Percentiles rank a stretch among this genome's conserved stretches.
Conservation (phyloP, 1,284 basidiomycete species). For the Trametes hirsuta region DNA sequence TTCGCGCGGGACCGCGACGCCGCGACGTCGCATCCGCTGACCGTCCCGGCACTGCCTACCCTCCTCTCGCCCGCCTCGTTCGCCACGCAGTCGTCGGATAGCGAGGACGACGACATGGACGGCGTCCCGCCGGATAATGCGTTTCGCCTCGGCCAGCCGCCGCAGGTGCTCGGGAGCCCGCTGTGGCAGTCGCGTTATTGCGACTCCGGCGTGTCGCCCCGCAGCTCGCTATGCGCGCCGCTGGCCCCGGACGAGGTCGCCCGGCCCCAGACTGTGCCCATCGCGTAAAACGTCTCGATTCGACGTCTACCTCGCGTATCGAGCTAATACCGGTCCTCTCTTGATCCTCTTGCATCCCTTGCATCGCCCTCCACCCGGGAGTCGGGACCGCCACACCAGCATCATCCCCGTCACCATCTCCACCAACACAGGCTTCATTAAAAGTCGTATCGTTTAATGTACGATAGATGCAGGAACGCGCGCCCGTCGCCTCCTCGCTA, state of each 20-base stretch:
- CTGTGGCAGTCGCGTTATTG: constrained; percentile 27
- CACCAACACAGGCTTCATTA: constrained; percentile 7
- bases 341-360: neutral
- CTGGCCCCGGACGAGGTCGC: constrained; percentile 21
- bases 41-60: constrained; percentile 58
- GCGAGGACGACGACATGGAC: constrained; percentile 37
- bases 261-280: constrained; percentile 22
- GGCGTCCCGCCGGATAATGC: constrained; percentile 21
- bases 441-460: constrained; percentile 27
- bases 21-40: constrained; percentile 52
- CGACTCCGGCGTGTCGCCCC: constrained; percentile 26
- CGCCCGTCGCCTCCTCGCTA: constrained; percentile 11
- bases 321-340: neutral
- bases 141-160: constrained; percentile 21
- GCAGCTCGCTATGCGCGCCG: constrained; percentile 21
- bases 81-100: constrained; percentile 31
- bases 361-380: constrained; percentile 1
- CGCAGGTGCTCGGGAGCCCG: constrained; percentile 15
- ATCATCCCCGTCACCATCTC: neutral
- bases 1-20: constrained; percentile 44
- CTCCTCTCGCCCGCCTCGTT: constrained; percentile 34
- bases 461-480: constrained; percentile 23
- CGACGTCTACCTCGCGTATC: neutral
- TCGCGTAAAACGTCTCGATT: constrained; percentile 19
- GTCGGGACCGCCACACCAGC: neutral